Percentiles rank a stretch among this genome's conserved stretches.
phyloP scores from a whole-genome alignment of 371 early-diverging fungal species.

The Blyttiomyces sp. region DNA sequence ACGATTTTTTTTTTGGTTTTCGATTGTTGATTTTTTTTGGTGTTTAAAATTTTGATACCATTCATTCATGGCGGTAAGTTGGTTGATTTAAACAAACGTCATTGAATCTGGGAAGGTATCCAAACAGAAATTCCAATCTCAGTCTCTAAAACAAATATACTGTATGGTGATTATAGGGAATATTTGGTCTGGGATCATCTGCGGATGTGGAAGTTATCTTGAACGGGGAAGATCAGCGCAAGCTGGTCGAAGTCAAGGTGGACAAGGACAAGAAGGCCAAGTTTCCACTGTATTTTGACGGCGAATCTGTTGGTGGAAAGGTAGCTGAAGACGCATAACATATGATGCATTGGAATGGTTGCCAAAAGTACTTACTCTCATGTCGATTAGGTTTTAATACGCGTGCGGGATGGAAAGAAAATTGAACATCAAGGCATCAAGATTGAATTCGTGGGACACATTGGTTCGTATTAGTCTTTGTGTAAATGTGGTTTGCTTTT shows the following conservation, averaged over 20 bases:
- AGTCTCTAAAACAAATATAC: too few species aligned
- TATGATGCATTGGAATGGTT: background rate
- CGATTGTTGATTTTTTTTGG: too few species aligned
- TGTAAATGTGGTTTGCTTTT: background rate
- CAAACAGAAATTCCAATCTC: too few species aligned
- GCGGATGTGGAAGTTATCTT: conserved; percentile 86
- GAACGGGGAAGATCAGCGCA: conserved; percentile 73
- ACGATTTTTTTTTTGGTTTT: too few species aligned
- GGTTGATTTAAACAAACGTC: too few species aligned
- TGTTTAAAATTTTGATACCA: too few species aligned
- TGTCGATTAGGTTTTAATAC: conserved; percentile 71
- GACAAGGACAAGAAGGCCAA: conserved; percentile 71
- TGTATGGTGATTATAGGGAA: conserved; percentile 8
- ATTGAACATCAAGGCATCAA: conserved; percentile 96
- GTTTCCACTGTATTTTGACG: conserved; percentile 95
- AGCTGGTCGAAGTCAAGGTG: conserved; percentile 83
- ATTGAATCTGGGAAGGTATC: too few species aligned
- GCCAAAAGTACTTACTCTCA: background rate
- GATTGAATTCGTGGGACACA: conserved; percentile 94
- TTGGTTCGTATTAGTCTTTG: conserved; percentile 54
- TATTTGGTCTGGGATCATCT: conserved; percentile 47
- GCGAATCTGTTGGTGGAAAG: conserved; percentile 90
- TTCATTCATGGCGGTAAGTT: too few species aligned
- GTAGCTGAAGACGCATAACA: conserved; percentile 44
- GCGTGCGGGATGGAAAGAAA: conserved; percentile 84